Evolutionary conservation across 352 stramenopile genomes (phyloP), one percentile per base, ranked within the genome.

Genomic region (Globisporangium radiosum): DNA sequence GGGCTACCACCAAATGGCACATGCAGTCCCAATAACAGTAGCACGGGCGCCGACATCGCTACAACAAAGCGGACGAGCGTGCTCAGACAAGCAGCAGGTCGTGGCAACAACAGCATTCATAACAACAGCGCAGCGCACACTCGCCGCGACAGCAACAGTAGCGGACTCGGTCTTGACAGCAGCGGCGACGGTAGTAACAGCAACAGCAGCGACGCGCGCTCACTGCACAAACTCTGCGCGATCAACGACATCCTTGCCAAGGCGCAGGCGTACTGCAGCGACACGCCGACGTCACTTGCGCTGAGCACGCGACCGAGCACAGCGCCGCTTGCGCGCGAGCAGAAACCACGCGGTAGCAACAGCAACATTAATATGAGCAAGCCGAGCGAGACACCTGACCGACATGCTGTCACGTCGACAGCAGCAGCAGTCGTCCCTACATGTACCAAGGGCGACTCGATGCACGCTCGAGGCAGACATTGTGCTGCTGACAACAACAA

Each of bases 231-330:
- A 51, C 57, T 90, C n/a, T 65, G 68, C 0, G 61, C 58, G 33
- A 90, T 90, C 65, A 90, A 90, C 37, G 57, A 72, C 0, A 88
- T 90, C 47, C 78, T 90, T 15, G 56, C 70, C 15, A 81, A 69
- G 49, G 77, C 69, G 0, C 72, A 84, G 15, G 59, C 56, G n/a
- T 81, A 70, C 44, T 66, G 62, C 39, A 60, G 65, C 3, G 11
- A 13, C 40, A 44, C 7, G 40, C 7, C 40, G 40, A 17, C 50
- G 7, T 3, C 25, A 11, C 43, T 47, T 14, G 10, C 54, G 10
- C 15, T 14, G 17, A 47, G 50, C 7, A 48, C 37, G 5, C 59
- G 59, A 5, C 47, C 59, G 6, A 60, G 15, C 25, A 65, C 53
- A 4, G 52, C 59, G 7, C 52, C 52, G 3, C 54, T 54, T 17